Evolutionary conservation across 148 eudicot genomes (phyloP).

Genomic region (Suaeda aralocaspica): DNA sequence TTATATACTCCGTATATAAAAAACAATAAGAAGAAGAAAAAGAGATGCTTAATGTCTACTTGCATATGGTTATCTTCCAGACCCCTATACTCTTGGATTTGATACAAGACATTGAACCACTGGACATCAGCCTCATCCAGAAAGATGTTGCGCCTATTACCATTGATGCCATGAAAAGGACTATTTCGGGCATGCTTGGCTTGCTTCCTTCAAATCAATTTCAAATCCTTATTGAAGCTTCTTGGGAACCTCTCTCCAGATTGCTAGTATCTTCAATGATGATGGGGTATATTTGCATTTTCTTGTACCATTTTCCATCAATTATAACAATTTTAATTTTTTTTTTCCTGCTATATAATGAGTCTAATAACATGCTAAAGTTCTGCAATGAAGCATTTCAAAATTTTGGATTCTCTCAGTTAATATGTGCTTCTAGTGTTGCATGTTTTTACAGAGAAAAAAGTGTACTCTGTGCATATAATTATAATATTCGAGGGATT

Average conservation of each 20-base stretch:
- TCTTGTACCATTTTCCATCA: not conserved
- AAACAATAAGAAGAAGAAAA: not conserved
- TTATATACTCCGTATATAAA: not conserved
- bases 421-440: not conserved
- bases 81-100: slow-evolving; percentile 61
- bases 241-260: slow-evolving; percentile 92
- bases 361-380: not conserved
- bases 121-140: slow-evolving; percentile 90
- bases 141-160: slow-evolving; percentile 87
- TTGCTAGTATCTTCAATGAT: slow-evolving; percentile 85
- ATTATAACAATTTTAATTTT: not conserved
- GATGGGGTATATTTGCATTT: slow-evolving; percentile 67
- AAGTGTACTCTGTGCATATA: not conserved
- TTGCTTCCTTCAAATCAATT: slow-evolving; percentile 95
- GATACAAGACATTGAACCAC: slow-evolving; percentile 91
- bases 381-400: not conserved
- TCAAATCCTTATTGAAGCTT: slow-evolving; percentile 80
- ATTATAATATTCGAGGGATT: not conserved
- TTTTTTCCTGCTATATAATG: not conserved
- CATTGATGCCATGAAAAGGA: slow-evolving; percentile 96
- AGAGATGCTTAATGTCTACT: slow-evolving; percentile 6
- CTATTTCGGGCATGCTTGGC: slow-evolving; percentile 92
- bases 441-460: too few relatives aligned
- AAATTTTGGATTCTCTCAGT: not conserved
- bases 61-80: slow-evolving; percentile 38